Evolutionary conservation across 1,139 yeast species (phyloP).

Genomic region (Sugiyamaella neomexicana): DNA sequence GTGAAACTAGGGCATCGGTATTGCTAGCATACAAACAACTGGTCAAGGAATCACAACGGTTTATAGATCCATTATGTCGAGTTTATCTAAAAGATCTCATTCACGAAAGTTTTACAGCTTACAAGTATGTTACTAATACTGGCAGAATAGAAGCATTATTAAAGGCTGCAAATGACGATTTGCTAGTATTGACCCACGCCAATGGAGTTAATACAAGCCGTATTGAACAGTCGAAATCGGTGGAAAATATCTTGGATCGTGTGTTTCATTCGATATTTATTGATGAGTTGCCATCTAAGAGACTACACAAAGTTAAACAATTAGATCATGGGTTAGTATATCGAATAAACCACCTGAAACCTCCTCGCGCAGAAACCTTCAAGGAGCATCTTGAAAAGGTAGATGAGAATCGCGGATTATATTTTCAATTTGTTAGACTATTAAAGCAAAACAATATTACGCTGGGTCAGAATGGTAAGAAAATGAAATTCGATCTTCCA

Average conservation of each 20-base stretch:
- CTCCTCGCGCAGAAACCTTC: slow-evolving; percentile 22
- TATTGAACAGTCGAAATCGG: slow-evolving; percentile 20
- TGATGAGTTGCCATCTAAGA: slow-evolving; percentile 27
- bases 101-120: slow-evolving; percentile 28
- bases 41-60: slow-evolving; percentile 20
- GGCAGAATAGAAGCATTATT: slow-evolving; percentile 24
- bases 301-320: slow-evolving; percentile 20
- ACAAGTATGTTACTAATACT: slow-evolving; percentile 25
- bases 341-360: slow-evolving; percentile 24
- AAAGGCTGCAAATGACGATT: slow-evolving; percentile 19
- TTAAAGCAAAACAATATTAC: slow-evolving; percentile 19
- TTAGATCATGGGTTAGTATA: slow-evolving; percentile 19
- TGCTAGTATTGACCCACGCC: slow-evolving; percentile 21
- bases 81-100: slow-evolving; percentile 22
- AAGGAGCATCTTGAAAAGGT: slow-evolving; percentile 16
- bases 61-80: slow-evolving; percentile 32
- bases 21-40: slow-evolving; percentile 25
- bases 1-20: slow-evolving; percentile 20
- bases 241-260: slow-evolving; percentile 21
- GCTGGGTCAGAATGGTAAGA: slow-evolving; percentile 26
- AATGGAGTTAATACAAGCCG: slow-evolving; percentile 12
- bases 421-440: slow-evolving; percentile 25
- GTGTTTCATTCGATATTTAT: slow-evolving; percentile 22
- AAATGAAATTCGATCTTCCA: slow-evolving; percentile 24
- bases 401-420: slow-evolving; percentile 1